Conservation (phyloP, 352 stramenopile genomes). For the Phytophthora cajani region DNA sequence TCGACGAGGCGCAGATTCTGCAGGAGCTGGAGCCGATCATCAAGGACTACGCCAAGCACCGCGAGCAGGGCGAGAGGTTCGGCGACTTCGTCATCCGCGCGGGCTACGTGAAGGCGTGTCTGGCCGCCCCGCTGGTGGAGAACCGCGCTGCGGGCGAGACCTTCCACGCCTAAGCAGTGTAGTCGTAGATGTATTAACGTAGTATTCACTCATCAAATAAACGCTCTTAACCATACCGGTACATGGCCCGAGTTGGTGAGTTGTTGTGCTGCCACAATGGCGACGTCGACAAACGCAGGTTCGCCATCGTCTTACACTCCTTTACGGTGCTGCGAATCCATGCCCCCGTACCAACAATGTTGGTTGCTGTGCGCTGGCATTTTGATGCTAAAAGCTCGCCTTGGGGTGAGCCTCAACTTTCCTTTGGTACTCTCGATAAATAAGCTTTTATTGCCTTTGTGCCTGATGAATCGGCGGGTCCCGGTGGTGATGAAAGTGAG, state of each 20-base stretch:
- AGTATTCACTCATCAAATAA: constrained; percentile 18
- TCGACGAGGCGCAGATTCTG: constrained; percentile 84
- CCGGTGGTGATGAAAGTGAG: constrained; percentile 7
- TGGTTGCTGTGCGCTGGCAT: no score
- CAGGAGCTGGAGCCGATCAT: constrained; percentile 76
- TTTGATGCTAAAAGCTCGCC: no score
- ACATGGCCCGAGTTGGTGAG: not conserved
- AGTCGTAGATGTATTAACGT: constrained; percentile 19
- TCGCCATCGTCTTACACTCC: not conserved
- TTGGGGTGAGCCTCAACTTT: no score
- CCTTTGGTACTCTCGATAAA: no score
- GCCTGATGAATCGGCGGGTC: not conserved
- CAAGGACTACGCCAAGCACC: constrained; percentile 77
- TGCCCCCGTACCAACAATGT: not conserved
- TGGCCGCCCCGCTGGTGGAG: constrained; percentile 66
- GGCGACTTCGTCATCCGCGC: constrained; percentile 84
- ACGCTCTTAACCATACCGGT: constrained; percentile 1
- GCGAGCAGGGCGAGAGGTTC: constrained; percentile 74
- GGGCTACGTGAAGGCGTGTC: constrained; percentile 75
- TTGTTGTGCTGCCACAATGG: not conserved
- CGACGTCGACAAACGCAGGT: not conserved
- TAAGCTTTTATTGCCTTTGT: not conserved
- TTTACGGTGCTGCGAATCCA: constrained; percentile 11
- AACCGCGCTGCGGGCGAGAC: constrained; percentile 66
- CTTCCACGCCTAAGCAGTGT: constrained; percentile 60